Percentiles rank a stretch among this genome's conserved stretches.
phyloP scores from a whole-genome alignment of 345 rosid species.

The Atalantia buxifolia region DNA sequence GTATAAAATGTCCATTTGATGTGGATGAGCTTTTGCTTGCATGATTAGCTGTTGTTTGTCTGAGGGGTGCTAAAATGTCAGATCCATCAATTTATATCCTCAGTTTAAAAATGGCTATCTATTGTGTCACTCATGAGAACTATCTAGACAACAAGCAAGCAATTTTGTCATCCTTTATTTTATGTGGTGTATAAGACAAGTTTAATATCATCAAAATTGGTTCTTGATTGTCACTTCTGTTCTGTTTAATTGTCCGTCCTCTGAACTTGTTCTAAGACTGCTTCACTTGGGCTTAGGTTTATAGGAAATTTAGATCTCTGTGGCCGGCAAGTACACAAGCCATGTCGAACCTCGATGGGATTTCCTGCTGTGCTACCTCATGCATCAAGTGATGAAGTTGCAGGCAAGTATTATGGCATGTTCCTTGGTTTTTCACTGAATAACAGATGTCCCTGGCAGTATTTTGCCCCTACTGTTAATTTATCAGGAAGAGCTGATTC shows the following conservation, averaged over 20 bases:
- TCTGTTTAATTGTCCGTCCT: background rate
- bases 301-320: constrained; percentile 86
- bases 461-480: background rate
- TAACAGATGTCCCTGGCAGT: background rate
- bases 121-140: background rate
- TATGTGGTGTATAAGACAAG: background rate
- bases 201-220: background rate
- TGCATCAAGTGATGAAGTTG: constrained; percentile 76
- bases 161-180: background rate
- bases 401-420: constrained; percentile 39
- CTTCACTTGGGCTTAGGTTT: constrained; percentile 40
- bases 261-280: background rate
- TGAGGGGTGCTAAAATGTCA: background rate
- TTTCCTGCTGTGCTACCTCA: constrained; percentile 96
- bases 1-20: background rate
- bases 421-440: background rate
- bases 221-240: background rate
- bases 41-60: background rate
- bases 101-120: background rate
- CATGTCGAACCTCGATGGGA: constrained; percentile 92
- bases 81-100: too few species aligned
- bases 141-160: background rate
- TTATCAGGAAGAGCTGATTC: background rate
- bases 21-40: background rate
- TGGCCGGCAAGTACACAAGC: constrained; percentile 85